Conservation (phyloP, 768 basidiomycete genomes). For the Phallus indusiatus region DNA sequence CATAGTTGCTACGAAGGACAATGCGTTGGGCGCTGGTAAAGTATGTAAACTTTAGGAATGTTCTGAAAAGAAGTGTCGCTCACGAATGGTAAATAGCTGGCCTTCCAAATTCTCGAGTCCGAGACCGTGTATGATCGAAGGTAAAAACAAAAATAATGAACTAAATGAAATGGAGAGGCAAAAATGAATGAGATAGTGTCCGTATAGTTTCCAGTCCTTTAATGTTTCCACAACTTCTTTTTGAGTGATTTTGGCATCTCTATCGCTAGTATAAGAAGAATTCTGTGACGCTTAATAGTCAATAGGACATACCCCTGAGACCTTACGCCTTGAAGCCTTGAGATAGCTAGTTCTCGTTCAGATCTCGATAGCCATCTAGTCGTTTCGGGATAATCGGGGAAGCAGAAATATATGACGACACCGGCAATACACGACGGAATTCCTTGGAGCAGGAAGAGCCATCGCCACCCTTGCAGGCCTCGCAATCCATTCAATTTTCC, state of each 20-base stretch:
- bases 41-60: background rate
- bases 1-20: slow-evolving; percentile 23
- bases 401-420: slow-evolving; percentile 22
- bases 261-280: background rate
- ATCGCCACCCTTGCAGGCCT: slow-evolving; percentile 21
- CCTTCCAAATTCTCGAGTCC: slow-evolving; percentile 45
- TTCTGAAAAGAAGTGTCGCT: background rate
- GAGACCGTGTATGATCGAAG: slow-evolving; percentile 57
- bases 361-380: slow-evolving; percentile 32
- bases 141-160: slow-evolving; percentile 46
- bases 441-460: slow-evolving; percentile 38
- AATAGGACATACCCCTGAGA: slow-evolving; percentile 16
- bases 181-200: slow-evolving; percentile 34
- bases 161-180: slow-evolving; percentile 37
- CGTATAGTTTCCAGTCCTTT: slow-evolving; percentile 28
- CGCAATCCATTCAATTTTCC: slow-evolving; percentile 20
- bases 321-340: slow-evolving; percentile 28
- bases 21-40: slow-evolving; percentile 26
- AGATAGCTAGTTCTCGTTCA: slow-evolving; percentile 33
- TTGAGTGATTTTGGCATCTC: slow-evolving; percentile 28
- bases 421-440: slow-evolving; percentile 31
- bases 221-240: slow-evolving; percentile 27
- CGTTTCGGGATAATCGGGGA: slow-evolving; percentile 44
- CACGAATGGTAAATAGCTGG: slow-evolving; percentile 53
- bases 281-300: too few species aligned